Conservation (phyloP, 257 asterid genomes). For the Salvia hispanica region DNA sequence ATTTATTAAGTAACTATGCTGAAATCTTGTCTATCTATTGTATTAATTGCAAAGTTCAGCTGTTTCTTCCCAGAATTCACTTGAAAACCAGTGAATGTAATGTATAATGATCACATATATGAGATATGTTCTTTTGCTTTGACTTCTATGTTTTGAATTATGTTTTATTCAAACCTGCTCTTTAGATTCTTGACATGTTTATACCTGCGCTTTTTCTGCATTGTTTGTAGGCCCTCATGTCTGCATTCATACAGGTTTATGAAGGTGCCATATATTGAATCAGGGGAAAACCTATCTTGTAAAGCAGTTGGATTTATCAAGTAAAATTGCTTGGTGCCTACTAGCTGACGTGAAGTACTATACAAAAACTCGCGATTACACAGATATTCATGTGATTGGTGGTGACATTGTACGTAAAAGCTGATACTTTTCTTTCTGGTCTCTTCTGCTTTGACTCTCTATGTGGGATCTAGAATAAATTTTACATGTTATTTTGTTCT, state of each 20-base stretch:
- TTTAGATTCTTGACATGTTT: conserved; percentile 18
- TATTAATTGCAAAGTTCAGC: conserved; percentile 1
- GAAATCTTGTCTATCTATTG: background rate
- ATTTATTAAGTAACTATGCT: conserved; percentile 9
- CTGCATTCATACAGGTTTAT: conserved; percentile 61
- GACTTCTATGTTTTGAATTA: conserved; percentile 24
- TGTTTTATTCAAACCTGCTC: background rate
- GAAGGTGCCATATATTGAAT: conserved; percentile 98
- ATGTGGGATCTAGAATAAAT: conserved; percentile 16
- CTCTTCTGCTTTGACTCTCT: conserved; percentile 27
- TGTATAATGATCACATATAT: conserved; percentile 2
- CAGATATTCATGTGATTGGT: conserved; percentile 80
- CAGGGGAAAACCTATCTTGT: conserved; percentile 92
- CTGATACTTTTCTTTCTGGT: conserved; percentile 1
- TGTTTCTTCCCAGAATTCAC: conserved; percentile 13
- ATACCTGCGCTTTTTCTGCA: conserved; percentile 8
- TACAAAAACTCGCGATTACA: conserved; percentile 85
- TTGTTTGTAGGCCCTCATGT: conserved; percentile 27
- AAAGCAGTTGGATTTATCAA: conserved; percentile 70
- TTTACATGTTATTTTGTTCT: conserved; percentile 19
- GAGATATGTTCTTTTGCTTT: conserved; percentile 1
- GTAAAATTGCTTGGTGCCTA: conserved; percentile 93
- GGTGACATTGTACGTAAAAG: conserved; percentile 60
- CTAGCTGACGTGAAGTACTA: conserved; percentile 82
- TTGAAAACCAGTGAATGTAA: conserved; percentile 1